phyloP scores from a whole-genome alignment of 108 stramenopile genomes.

The Halocafeteria seosinensis region DNA sequence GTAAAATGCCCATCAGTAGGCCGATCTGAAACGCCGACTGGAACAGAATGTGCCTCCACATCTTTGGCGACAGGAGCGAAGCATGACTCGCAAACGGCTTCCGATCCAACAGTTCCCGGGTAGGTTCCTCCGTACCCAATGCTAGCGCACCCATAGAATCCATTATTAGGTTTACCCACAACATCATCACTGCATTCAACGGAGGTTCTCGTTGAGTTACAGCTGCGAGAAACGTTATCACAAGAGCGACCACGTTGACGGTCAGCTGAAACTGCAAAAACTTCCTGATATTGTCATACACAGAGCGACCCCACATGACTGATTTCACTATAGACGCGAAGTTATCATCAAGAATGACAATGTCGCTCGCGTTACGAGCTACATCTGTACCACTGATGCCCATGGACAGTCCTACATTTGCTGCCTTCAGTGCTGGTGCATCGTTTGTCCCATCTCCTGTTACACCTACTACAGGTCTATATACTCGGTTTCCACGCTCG shows the following conservation, averaged over 20 bases:
- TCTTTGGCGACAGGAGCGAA: background rate
- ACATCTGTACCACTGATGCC: conserved; percentile 72
- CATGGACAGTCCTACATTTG: conserved; percentile 85
- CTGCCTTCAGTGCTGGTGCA: conserved; percentile 91
- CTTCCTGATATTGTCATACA: conserved; percentile 92
- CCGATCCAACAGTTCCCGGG: background rate
- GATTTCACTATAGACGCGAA: conserved; percentile 88
- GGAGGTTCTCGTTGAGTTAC: conserved; percentile 67
- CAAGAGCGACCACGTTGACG: conserved; percentile 93
- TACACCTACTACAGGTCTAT: conserved; percentile 83
- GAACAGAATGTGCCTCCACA: background rate
- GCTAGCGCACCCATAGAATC: conserved; percentile 94
- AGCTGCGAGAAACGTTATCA: conserved; percentile 62
- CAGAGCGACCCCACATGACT: conserved; percentile 84
- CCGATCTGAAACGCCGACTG: background rate
- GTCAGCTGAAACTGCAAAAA: conserved; percentile 94
- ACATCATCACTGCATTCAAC: conserved; percentile 83
- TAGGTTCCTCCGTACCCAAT: conserved; percentile 33
- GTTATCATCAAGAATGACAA: conserved; percentile 89
- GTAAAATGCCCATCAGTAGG: background rate
- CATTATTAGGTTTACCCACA: conserved; percentile 95
- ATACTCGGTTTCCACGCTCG: conserved; percentile 67
- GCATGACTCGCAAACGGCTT: background rate
- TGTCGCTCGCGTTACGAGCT: conserved; percentile 91
- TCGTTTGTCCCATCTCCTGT: conserved; percentile 99